phyloP scores from a whole-genome alignment of 768 basidiomycete species.

The Rhodotorula babjevae region DNA sequence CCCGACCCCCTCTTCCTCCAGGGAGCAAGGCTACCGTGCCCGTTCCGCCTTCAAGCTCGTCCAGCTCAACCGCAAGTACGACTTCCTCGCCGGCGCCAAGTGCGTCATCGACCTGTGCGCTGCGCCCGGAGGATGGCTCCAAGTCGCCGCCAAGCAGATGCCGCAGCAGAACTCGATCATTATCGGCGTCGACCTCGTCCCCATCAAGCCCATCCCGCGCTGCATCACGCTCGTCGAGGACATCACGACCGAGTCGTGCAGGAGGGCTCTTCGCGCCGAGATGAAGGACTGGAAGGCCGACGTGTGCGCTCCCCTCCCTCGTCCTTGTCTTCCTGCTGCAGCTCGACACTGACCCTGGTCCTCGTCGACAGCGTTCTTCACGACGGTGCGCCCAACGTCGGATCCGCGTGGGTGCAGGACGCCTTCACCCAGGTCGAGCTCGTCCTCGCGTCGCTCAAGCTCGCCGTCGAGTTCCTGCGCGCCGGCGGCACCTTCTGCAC shows the following conservation, averaged over 20 bases:
- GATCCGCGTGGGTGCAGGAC: conserved; percentile 98
- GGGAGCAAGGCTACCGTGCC: conserved; percentile 98
- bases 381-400: conserved; percentile 98
- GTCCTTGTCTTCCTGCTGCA: too few relatives aligned
- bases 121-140: conserved; percentile 97
- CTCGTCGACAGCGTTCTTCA: conserved; percentile 63
- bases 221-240: conserved; percentile 88
- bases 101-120: conserved; percentile 98
- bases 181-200: conserved; percentile 85
- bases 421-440: conserved; percentile 95
- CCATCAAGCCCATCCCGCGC: conserved; percentile 91
- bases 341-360: too few relatives aligned
- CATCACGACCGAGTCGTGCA: conserved; percentile 87
- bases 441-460: conserved; percentile 59
- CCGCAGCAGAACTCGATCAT: conserved; percentile 42
- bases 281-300: conserved; percentile 99
- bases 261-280: conserved; percentile 75
- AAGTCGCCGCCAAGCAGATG: conserved; percentile 79
- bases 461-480: conserved; percentile 76
- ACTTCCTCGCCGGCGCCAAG: conserved; percentile 75
- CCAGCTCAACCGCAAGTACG: conserved; percentile 96
- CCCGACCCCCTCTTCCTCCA: conserved; percentile 51
- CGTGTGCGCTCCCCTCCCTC: conserved; percentile 48
- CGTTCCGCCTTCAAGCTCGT: conserved; percentile 99
- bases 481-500: conserved; percentile 88